phyloP scores from a whole-genome alignment of 2,329 filamentous ascomycete genomes.

The Graphilbum sp. region DNA sequence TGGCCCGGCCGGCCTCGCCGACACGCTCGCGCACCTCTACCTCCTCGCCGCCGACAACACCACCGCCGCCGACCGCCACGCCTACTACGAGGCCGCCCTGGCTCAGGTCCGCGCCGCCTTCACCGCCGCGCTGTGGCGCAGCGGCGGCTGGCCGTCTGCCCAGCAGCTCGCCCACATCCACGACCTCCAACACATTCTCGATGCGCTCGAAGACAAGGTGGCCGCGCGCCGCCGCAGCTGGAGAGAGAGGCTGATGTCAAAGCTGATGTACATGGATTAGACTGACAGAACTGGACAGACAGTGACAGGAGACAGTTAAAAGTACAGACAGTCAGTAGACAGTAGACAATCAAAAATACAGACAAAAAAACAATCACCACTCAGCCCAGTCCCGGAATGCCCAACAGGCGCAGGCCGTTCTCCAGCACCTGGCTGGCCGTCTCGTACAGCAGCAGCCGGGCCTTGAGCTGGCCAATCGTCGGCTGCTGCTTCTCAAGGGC shows the following conservation, averaged over 20 bases:
- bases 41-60: not conserved
- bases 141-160: not conserved
- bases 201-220: not conserved
- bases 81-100: not conserved
- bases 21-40: slow-evolving; percentile 1
- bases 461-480: slow-evolving; percentile 13
- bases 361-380: no score
- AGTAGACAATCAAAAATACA: no score
- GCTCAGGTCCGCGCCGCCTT: slow-evolving; percentile 4
- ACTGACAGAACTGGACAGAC: no score
- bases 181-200: not conserved
- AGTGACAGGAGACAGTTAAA: no score
- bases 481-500: no score
- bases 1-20: slow-evolving; percentile 2
- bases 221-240: not conserved
- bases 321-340: no score
- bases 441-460: slow-evolving; percentile 38
- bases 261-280: no score
- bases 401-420: slow-evolving; percentile 48
- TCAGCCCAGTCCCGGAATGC: no score
- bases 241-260: not conserved
- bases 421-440: slow-evolving; percentile 43
- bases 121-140: slow-evolving; percentile 1
- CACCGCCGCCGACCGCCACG: no score
- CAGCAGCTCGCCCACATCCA: not conserved